Conservation (phyloP, 2,329 filamentous ascomycete species). For the Phaeosphaeria sp. region DNA sequence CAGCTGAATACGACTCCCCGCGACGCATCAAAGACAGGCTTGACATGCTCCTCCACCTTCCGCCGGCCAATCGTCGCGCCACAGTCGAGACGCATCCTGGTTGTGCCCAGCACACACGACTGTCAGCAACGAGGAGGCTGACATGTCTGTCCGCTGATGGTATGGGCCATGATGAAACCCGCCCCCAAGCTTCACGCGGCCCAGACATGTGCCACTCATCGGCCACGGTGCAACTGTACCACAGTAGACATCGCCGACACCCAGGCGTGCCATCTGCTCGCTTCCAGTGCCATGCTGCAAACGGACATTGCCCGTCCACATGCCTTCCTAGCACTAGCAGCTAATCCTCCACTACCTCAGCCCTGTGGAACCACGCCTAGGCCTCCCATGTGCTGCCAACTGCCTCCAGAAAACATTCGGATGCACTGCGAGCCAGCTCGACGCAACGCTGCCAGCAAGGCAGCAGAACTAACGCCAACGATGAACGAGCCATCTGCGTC, state of each 20-base stretch:
- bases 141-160: neutral
- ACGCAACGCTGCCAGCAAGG: neutral
- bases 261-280: neutral
- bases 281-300: conserved; percentile 7
- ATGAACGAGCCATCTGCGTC: neutral
- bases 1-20: conserved; percentile 19
- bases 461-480: neutral
- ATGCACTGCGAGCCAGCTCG: neutral
- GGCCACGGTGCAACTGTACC: conserved; percentile 17
- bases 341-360: conserved; percentile 7
- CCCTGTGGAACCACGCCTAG: conserved; percentile 12
- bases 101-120: neutral
- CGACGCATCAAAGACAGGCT: neutral
- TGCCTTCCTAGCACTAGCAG: neutral
- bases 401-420: neutral
- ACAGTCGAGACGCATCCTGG: neutral
- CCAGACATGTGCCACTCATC: neutral
- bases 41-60: neutral
- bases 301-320: conserved; percentile 3
- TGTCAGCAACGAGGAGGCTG: neutral
- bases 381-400: neutral
- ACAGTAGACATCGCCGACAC: conserved; percentile 16
- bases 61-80: neutral
- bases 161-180: neutral
- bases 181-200: neutral